Conservation (phyloP, 169 alveolate genomes). For the Plasmodium relictum region DNA sequence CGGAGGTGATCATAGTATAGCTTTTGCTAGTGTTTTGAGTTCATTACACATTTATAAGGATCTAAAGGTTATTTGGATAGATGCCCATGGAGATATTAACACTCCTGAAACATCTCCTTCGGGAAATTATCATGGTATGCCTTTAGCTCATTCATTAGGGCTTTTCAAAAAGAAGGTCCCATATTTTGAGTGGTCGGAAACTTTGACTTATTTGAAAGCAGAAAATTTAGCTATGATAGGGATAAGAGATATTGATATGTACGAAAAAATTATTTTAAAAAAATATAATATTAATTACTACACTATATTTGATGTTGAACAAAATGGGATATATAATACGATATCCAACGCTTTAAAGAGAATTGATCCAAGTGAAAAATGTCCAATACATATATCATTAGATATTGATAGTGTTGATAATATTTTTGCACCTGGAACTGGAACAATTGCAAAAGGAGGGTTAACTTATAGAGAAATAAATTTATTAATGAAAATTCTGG, state of each 20-base stretch:
- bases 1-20: slow-evolving; percentile 87
- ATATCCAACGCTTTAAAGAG: slow-evolving; percentile 67
- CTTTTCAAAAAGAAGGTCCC: slow-evolving; percentile 71
- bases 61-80: slow-evolving; percentile 83
- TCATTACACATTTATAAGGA: slow-evolving; percentile 64
- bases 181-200: slow-evolving; percentile 78
- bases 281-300: slow-evolving; percentile 67
- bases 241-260: slow-evolving; percentile 78
- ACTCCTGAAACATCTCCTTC: slow-evolving; percentile 83
- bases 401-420: slow-evolving; percentile 80
- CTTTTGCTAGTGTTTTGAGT: slow-evolving; percentile 80
- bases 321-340: slow-evolving; percentile 75
- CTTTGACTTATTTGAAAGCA: slow-evolving; percentile 52
- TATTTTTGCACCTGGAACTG: slow-evolving; percentile 80
- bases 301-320: slow-evolving; percentile 77
- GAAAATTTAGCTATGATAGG: slow-evolving; percentile 77
- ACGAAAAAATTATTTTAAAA: slow-evolving; percentile 73
- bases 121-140: slow-evolving; percentile 85
- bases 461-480: slow-evolving; percentile 77
- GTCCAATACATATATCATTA: slow-evolving; percentile 75
- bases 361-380: slow-evolving; percentile 76
- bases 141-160: slow-evolving; percentile 81
- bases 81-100: slow-evolving; percentile 86
- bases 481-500: slow-evolving; percentile 71
- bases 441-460: slow-evolving; percentile 80